Conservation (phyloP, 805 yeast genomes). For the Candida broadrunensis region DNA sequence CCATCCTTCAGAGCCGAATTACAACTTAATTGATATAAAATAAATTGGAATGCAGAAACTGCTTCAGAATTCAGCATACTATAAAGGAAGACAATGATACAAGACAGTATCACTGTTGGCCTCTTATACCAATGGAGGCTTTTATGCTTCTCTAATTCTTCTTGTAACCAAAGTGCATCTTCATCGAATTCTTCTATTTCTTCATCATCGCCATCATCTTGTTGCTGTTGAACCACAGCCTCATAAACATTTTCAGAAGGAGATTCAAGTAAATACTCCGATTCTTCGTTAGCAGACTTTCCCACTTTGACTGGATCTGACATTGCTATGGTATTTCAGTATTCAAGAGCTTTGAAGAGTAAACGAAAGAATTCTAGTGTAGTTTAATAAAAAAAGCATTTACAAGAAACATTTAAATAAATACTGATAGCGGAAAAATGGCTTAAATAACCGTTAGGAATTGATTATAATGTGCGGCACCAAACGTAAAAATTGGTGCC, state of each 20-base stretch:
- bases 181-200: constrained; percentile 28
- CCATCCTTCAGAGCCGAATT: constrained; percentile 11
- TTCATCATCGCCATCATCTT: constrained; percentile 23
- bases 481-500: no score
- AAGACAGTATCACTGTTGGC: constrained; percentile 51
- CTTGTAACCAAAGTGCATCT: constrained; percentile 43
- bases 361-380: no score
- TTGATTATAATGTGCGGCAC: no score
- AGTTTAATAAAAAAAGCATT: no score
- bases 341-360: no score
- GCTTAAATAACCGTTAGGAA: no score
- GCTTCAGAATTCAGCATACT: constrained; percentile 39
- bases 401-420: no score
- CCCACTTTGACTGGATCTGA: neutral
- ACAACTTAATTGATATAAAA: constrained; percentile 26
- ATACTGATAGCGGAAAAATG: no score
- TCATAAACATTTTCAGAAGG: constrained; percentile 20
- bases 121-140: constrained; percentile 45
- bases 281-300: neutral
- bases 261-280: neutral
- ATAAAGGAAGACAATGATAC: constrained; percentile 38
- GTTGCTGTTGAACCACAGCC: constrained; percentile 31
- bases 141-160: constrained; percentile 38
- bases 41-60: constrained; percentile 38
- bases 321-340: no score